Percentiles rank a stretch among this genome's conserved stretches.
These are phyloP conservation scores for Cyclotella kingstonii DNA, from an alignment of 108 stramenopile species.

Conservation along the genomic window DNA sequence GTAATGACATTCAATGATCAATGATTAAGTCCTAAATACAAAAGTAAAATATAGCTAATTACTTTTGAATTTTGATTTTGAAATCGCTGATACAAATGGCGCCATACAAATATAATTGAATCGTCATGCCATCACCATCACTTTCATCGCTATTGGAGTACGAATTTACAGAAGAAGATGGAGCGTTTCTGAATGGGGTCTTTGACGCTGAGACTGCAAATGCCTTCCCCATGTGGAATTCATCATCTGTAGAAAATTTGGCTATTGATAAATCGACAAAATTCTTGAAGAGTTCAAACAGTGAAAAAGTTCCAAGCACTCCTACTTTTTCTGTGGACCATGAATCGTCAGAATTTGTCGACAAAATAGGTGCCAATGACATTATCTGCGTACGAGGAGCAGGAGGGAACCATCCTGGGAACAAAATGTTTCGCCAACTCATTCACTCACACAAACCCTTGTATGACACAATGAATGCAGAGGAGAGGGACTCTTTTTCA, in stretches of 20 bases:
- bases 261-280: neutral
- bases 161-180: conserved; percentile 11
- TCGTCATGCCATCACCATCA: neutral
- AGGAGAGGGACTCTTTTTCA: neutral
- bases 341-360: neutral
- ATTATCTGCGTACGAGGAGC: neutral
- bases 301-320: neutral
- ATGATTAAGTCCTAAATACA: no score
- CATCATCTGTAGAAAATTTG: neutral
- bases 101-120: neutral
- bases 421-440: neutral
- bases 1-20: no score
- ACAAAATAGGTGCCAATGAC: neutral
- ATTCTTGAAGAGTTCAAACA: neutral
- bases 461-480: neutral
- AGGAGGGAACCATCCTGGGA: conserved; percentile 1
- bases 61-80: conserved; percentile 3
- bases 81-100: neutral
- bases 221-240: neutral
- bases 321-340: neutral
- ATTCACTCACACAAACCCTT: neutral
- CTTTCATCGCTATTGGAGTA: neutral
- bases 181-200: conserved; percentile 7
- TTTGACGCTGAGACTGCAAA: neutral
- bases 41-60: no score